These are phyloP conservation scores for Lasiodiplodia hormozganensis DNA, from an alignment of 2,329 filamentous ascomycete species.

Conservation along the genomic window DNA sequence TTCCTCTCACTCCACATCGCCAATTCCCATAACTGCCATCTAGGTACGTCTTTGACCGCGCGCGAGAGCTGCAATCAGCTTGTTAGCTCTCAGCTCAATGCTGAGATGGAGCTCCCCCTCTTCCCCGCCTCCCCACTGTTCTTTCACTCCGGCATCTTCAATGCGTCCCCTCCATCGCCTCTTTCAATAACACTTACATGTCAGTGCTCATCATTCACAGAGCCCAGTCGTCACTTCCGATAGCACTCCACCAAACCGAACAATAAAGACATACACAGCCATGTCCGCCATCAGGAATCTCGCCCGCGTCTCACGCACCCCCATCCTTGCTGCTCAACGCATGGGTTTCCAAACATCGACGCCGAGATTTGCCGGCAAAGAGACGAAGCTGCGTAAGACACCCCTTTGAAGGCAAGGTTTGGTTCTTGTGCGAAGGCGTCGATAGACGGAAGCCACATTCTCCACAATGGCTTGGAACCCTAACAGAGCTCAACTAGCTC, in stretches of 20 bases:
- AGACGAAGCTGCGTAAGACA: slow-evolving; percentile 51
- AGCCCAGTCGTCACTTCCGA: slow-evolving; percentile 33
- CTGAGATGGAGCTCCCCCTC: not conserved
- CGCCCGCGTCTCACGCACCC: slow-evolving; percentile 38
- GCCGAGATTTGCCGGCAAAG: slow-evolving; percentile 50
- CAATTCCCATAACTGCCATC: not conserved
- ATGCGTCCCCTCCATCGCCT: not conserved
- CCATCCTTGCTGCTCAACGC: slow-evolving; percentile 40
- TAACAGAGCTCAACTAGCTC: not conserved
- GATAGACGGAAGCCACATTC: not conserved
- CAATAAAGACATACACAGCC: slow-evolving; percentile 7
- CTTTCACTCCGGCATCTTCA: not conserved
- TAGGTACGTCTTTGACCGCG: slow-evolving; percentile 1
- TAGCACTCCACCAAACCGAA: slow-evolving; percentile 36
- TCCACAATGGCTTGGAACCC: not conserved
- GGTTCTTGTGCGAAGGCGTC: not conserved
- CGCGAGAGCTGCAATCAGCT: not conserved
- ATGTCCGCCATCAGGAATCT: slow-evolving; percentile 45
- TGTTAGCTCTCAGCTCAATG: not conserved
- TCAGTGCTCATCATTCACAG: slow-evolving; percentile 32
- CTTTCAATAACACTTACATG: slow-evolving; percentile 5
- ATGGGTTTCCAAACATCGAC: slow-evolving; percentile 49
- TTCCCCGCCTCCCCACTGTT: not conserved
- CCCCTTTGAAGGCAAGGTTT: not conserved
- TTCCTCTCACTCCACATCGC: slow-evolving; percentile 1